Base-by-base conservation (phyloP, 768 basidiomycete species). In the Tricholoma terreum region DNA sequence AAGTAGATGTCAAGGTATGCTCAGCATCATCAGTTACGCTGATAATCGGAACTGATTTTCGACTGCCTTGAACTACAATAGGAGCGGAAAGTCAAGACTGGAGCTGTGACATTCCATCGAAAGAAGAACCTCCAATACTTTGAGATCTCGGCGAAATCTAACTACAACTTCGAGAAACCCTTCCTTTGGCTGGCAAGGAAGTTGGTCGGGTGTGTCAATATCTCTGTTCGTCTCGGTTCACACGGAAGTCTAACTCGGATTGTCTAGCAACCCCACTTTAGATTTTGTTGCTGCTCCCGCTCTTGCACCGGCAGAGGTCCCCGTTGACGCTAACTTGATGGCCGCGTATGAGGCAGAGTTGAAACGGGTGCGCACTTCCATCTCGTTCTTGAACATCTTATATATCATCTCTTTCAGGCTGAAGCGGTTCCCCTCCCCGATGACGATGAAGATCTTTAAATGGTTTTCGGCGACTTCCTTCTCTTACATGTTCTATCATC, bases 91-190 rank as follows among this genome's bases (percentile, higher is more conserved):
- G 97, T 99, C 65, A 99, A 98, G 84, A 98, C 96, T 21, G 92
- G 92, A 51, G 86, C 89, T 42, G 97, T 99, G 59, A 99, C 97
- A 45, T 99, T 99, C 89, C 97, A 98, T 83, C 84, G 97, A 71
- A 99, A 99, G 92, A 99, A 99, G 84, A 98, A 96, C 77, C 84
- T 99, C 52, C 97, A 98, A 72, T 99, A 99, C 81, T 99, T 95
- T 72, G 97, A 99, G 70, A 98, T 99, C 65, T 98, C 97, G 0
- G 97, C 97, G 54, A 99, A 99, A 78, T 98, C 95, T 46, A 99
- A 99, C 83, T 99, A 98, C 76, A 99, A 99, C 82, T 98, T 98
- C 70, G 97, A 99, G 78, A 98, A 98, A 75, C 97, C 97, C 50
- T 98, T 99, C 92, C 84, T 99, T 62, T 98, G 97, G 97, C 83